A percentile compares a stretch with the other conserved stretches of the same genome.
These are phyloP conservation scores for Xanthoconium separans DNA, from an alignment of 1,284 basidiomycete species.

Conservation along the genomic window DNA sequence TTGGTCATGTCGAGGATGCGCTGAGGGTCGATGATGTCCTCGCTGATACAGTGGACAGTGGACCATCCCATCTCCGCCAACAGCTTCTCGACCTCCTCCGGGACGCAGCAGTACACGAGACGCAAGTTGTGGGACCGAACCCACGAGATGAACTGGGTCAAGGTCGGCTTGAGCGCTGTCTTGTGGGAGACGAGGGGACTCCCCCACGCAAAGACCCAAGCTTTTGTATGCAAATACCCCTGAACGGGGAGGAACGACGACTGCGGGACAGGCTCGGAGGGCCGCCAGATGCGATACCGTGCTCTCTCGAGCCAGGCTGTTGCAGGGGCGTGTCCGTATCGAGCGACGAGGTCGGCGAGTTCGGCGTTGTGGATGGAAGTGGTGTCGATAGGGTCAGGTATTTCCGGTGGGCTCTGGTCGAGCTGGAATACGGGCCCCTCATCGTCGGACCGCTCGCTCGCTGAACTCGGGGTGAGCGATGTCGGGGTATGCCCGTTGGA, in stretches of 20 bases:
- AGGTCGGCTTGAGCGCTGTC: slow-evolving; percentile 35
- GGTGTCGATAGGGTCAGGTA: slow-evolving; percentile 7
- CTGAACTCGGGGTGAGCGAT: background rate
- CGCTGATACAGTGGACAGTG: slow-evolving; percentile 44
- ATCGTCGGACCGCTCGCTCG: slow-evolving; percentile 6
- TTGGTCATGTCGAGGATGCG: slow-evolving; percentile 41
- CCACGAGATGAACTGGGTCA: slow-evolving; percentile 38
- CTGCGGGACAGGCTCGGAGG: slow-evolving; percentile 31
- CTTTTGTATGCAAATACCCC: slow-evolving; percentile 32
- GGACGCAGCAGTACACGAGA: slow-evolving; percentile 44
- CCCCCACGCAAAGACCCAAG: slow-evolving; percentile 47
- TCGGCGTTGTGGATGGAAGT: slow-evolving; percentile 12
- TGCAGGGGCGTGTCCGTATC: slow-evolving; percentile 41
- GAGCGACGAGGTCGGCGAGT: slow-evolving; percentile 39
- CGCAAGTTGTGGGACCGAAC: slow-evolving; percentile 32
- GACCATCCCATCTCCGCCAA: slow-evolving; percentile 39
- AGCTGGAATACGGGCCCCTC: background rate
- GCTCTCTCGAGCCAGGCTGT: slow-evolving; percentile 48
- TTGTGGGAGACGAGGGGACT: slow-evolving; percentile 43
- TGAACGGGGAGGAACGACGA: slow-evolving; percentile 45
- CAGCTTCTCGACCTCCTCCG: slow-evolving; percentile 37
- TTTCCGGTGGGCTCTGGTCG: slow-evolving; percentile 8
- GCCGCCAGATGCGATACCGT: slow-evolving; percentile 44
- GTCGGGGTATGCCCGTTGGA: background rate
- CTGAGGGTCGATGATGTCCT: slow-evolving; percentile 42